These are phyloP conservation scores for Helianthus annuus DNA, from an alignment of 129 eudicot genomes.

Conservation along the genomic window DNA sequence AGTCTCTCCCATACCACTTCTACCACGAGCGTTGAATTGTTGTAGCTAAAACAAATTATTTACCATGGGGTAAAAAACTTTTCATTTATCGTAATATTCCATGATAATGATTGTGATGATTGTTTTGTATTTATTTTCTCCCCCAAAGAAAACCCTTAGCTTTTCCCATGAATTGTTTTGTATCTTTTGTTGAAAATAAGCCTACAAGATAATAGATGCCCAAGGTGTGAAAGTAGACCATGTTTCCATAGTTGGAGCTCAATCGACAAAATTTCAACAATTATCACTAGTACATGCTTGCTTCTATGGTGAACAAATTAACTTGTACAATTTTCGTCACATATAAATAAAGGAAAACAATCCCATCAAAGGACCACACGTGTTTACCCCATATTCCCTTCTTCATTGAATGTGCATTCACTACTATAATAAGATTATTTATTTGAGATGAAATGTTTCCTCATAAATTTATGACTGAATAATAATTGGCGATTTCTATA, in stretches of 20 bases:
- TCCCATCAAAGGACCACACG: no score
- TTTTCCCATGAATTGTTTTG: slow-evolving; percentile 33
- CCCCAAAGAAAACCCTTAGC: slow-evolving; percentile 7
- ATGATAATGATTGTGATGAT: slow-evolving; percentile 27
- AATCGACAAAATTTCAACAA: slow-evolving; percentile 28
- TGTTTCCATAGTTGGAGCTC: slow-evolving; percentile 36
- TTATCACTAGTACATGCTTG: slow-evolving; percentile 27
- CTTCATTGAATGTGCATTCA: no score
- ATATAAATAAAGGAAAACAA: not conserved
- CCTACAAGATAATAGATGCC: slow-evolving; percentile 33
- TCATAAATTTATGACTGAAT: no score
- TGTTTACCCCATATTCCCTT: no score
- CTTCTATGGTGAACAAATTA: slow-evolving; percentile 27
- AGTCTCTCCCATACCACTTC: no score
- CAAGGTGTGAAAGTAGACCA: slow-evolving; percentile 32
- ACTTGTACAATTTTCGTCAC: not conserved
- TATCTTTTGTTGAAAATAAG: slow-evolving; percentile 32
- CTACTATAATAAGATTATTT: no score
- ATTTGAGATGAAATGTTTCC: no score
- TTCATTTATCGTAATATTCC: no score
- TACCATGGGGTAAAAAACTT: no score
- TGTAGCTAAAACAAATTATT: no score
- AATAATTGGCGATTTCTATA: no score
- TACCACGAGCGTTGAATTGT: no score
- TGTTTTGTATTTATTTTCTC: slow-evolving; percentile 6